Evolutionary conservation across 169 alveolate genomes (phyloP).

Genomic region (Plasmodium billcollinsi): DNA sequence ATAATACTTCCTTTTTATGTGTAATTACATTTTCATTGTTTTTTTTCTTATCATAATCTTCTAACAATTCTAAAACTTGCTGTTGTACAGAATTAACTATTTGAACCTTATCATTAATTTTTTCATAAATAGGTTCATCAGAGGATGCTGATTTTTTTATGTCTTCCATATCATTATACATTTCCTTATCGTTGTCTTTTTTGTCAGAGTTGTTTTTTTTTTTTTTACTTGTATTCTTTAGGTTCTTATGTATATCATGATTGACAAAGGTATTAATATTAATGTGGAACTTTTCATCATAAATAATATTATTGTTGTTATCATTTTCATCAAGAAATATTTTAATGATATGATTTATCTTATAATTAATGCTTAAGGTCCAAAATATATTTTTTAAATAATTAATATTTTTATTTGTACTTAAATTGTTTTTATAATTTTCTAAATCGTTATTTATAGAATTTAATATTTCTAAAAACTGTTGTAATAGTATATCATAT

Average conservation of each 20-base stretch:
- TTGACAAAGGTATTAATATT: too few relatives aligned
- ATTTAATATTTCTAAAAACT: constrained; percentile 71
- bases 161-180: too few relatives aligned
- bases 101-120: neutral
- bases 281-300: too few relatives aligned
- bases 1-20: neutral
- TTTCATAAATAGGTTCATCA: too few relatives aligned
- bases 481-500: constrained; percentile 51
- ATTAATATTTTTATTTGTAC: constrained; percentile 42
- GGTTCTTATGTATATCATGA: too few relatives aligned
- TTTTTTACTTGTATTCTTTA: too few relatives aligned
- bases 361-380: constrained; percentile 71
- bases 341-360: constrained; percentile 60
- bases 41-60: constrained; percentile 52
- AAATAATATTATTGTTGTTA: neutral
- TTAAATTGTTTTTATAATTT: constrained; percentile 57
- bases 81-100: constrained; percentile 4
- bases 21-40: too few relatives aligned
- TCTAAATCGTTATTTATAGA: constrained; percentile 56
- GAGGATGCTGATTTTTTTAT: too few relatives aligned
- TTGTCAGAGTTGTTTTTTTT: too few relatives aligned
- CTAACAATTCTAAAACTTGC: constrained; percentile 44
- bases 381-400: constrained; percentile 75
- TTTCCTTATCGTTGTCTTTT: too few relatives aligned
- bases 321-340: constrained; percentile 51